Conservation (phyloP, 306 rosid genomes). For the Malus sieversii region DNA sequence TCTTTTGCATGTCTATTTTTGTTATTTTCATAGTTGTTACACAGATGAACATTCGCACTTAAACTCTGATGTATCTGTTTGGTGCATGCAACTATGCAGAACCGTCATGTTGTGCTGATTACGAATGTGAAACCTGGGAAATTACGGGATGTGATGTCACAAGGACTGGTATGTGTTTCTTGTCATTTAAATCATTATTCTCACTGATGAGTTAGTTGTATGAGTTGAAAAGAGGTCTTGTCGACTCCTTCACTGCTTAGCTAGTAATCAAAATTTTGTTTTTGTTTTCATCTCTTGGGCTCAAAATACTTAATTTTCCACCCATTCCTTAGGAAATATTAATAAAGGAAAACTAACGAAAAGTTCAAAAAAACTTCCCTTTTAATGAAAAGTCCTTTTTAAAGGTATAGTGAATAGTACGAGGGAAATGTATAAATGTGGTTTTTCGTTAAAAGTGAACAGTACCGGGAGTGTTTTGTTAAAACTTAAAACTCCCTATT, state of each 20-base stretch:
- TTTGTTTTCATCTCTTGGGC: not conserved
- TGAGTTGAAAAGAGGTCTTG: not conserved
- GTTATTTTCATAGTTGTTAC: not conserved
- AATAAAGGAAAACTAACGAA: no score
- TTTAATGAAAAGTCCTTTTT: no score
- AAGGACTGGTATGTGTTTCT: slow-evolving; percentile 67
- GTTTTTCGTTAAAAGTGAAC: no score
- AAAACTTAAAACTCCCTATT: no score
- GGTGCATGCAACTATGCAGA: slow-evolving; percentile 36
- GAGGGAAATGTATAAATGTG: no score
- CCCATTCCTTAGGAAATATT: not conserved
- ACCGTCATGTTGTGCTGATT: slow-evolving; percentile 70
- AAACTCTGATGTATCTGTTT: not conserved
- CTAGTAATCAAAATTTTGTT: not conserved
- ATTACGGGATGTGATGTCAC: slow-evolving; percentile 86
- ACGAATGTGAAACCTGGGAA: slow-evolving; percentile 97
- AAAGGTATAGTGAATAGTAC: no score
- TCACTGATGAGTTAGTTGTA: not conserved
- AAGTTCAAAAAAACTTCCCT: no score
- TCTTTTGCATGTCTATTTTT: not conserved
- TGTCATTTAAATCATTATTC: not conserved
- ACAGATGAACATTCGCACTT: not conserved
- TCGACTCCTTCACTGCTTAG: not conserved
- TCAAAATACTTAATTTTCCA: not conserved
- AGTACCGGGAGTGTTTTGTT: no score